Evolutionary conservation across 164 flowering plant species (phyloP), one percentile per base, ranked within the genome.

Genomic region (Macadamia integrifolia): DNA sequence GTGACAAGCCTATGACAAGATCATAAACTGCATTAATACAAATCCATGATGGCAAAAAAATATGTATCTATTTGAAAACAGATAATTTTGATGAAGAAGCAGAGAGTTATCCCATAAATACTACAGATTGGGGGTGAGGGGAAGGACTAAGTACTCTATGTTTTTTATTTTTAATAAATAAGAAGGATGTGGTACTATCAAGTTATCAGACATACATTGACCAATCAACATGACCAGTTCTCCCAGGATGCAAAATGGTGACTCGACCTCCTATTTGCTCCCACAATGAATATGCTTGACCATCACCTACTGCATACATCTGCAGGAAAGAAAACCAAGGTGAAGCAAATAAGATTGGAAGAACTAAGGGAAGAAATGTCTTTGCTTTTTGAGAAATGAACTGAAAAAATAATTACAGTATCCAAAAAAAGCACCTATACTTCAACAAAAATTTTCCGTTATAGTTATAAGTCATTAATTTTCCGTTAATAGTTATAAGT

Each of bases 291-390:
- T 66, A 82, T 64, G 88, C 84, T 49, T 77, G 64, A 62, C 88
- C 97, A 76, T 88, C 82, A 72, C 79, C 80, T 23, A 82, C 69
- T 30, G 93, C 87, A 82, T 80, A 92, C 43, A 88, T 80, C 99
- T 94, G 87, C 53, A 70, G 40, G 68, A 59, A 74, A 23, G 23
- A 23, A 48, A 71, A 55, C 35, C 61, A 71, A 49, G 11, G 60
- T 6, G 9, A 69, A 40, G 43, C 60, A 60, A 14, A 42, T 71
- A 60, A 72, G 55, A 59, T 46, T 17, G 40, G 64, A 57, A n/a
- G 58, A 60, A 35, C 5, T 35, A 5, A 35, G 40, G 40, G 5
- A 35, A 35, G 40, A 35, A 35, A 35, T 35, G 5, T 35, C 5
- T 35, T 35, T 35, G 40, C 3, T 35, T 35, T 35, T 35, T 35